These are phyloP conservation scores for Trichoderma harzianum DNA, from an alignment of 2,329 filamentous ascomycete genomes.

Conservation along the genomic window DNA sequence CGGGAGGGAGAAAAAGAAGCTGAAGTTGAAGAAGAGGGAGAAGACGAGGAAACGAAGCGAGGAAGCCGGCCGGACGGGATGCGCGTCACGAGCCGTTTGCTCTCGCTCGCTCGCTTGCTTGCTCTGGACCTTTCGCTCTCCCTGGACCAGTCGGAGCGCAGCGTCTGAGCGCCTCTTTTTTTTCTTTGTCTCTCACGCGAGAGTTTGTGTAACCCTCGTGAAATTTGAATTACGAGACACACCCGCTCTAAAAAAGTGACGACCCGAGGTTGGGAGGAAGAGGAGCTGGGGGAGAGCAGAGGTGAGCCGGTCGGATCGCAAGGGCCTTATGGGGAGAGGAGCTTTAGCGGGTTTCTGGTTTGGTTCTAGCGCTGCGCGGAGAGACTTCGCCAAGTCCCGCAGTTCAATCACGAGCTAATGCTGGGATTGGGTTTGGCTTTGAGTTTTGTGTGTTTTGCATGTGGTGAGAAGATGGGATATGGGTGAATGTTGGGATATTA, in stretches of 20 bases:
- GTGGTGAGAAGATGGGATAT: background rate
- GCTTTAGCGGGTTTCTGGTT: slow-evolving; percentile 4
- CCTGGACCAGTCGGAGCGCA: background rate
- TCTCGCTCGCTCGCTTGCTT: background rate
- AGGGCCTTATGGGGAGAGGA: background rate
- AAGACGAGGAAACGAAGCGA: background rate
- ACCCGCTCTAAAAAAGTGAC: background rate
- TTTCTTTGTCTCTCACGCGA: background rate
- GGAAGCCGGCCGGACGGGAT: background rate
- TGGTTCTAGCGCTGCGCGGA: slow-evolving; percentile 15
- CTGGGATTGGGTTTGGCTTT: background rate
- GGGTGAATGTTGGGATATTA: background rate
- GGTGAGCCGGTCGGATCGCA: background rate
- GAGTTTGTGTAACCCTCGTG: background rate
- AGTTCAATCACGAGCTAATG: background rate
- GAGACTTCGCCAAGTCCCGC: background rate
- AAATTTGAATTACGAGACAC: background rate
- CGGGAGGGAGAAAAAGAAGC: background rate
- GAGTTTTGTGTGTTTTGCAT: background rate
- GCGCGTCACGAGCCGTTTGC: slow-evolving; percentile 6
- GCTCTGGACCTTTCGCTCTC: background rate
- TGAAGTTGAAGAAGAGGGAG: background rate
- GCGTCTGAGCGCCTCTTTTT: background rate
- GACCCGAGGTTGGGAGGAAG: background rate
- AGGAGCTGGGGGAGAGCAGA: background rate